A percentile compares a stretch with the other conserved stretches of the same genome.
Conservation (phyloP, 345 rosid species). For the Pistacia integerrima region DNA sequence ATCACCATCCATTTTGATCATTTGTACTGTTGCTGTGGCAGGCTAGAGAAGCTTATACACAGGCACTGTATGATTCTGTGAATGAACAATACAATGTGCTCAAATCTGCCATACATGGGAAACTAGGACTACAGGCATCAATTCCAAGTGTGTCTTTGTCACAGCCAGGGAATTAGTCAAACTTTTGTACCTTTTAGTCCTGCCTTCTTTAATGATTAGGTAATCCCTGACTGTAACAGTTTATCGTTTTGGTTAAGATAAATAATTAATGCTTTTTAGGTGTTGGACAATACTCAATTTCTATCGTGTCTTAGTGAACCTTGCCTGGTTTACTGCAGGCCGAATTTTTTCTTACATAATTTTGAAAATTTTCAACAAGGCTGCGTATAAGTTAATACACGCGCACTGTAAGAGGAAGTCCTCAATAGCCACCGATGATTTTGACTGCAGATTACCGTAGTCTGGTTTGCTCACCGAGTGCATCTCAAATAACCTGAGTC, state of each 20-base stretch:
- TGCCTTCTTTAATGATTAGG: slow-evolving; percentile 21
- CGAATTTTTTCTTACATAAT: background rate
- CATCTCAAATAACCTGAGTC: slow-evolving; percentile 1
- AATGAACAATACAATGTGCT: slow-evolving; percentile 69
- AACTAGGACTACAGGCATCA: slow-evolving; percentile 70
- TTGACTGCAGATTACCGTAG: background rate
- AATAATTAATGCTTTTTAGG: background rate
- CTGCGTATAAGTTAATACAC: slow-evolving; percentile 4
- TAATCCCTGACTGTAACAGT: slow-evolving; percentile 1
- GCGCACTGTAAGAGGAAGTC: slow-evolving; percentile 8
- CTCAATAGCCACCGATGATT: background rate
- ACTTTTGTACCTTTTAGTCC: slow-evolving; percentile 21
- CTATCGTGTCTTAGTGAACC: background rate
- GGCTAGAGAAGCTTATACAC: slow-evolving; percentile 70
- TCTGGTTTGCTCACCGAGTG: slow-evolving; percentile 11
- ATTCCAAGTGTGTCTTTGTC: slow-evolving; percentile 65
- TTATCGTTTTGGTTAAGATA: slow-evolving; percentile 1
- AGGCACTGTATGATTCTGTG: slow-evolving; percentile 58
- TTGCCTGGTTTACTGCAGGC: slow-evolving; percentile 23
- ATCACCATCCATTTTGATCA: background rate
- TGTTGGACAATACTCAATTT: background rate
- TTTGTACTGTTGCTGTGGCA: slow-evolving; percentile 33
- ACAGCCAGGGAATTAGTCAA: slow-evolving; percentile 76
- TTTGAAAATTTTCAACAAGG: slow-evolving; percentile 10
- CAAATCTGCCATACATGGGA: slow-evolving; percentile 63